Evolutionary conservation across 2,329 filamentous ascomycete species (phyloP).

Genomic region (Didymosphaeria variabile): DNA sequence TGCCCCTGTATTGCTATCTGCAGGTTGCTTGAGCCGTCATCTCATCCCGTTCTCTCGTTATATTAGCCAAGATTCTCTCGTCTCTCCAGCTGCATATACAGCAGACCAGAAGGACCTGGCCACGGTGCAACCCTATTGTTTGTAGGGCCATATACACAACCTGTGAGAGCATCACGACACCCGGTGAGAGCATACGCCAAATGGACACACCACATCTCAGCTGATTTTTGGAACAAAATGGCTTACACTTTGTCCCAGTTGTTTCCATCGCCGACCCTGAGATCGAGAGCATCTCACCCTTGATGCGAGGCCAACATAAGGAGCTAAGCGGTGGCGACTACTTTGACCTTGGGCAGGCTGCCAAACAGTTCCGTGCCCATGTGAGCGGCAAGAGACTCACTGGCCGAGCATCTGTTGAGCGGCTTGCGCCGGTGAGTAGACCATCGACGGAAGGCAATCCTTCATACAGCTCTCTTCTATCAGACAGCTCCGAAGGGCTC

Average conservation of each 20-base stretch:
- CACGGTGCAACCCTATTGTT: background rate
- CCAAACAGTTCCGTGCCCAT: constrained; percentile 50
- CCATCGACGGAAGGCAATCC: constrained; percentile 37
- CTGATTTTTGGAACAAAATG: constrained; percentile 16
- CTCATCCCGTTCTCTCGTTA: background rate
- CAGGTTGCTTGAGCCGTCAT: background rate
- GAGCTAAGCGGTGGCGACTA: constrained; percentile 55
- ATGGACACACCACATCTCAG: background rate
- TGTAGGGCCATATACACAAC: background rate
- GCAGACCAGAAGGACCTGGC: background rate
- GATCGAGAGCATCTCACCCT: constrained; percentile 57
- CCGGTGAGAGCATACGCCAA: background rate
- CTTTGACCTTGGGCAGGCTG: constrained; percentile 50
- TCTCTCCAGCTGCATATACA: background rate
- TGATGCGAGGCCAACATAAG: constrained; percentile 57
- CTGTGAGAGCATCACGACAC: background rate
- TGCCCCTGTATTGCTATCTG: background rate
- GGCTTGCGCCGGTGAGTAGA: constrained; percentile 33
- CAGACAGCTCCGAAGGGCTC: constrained; percentile 38
- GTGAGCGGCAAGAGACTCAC: constrained; percentile 54
- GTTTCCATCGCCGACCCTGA: constrained; percentile 58
- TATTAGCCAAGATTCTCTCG: background rate
- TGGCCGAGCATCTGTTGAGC: constrained; percentile 52
- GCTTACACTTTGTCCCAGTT: constrained; percentile 47
- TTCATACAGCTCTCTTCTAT: constrained; percentile 40